Base-by-base conservation (phyloP, 768 basidiomycete species). In the Megacollybia marginata region DNA sequence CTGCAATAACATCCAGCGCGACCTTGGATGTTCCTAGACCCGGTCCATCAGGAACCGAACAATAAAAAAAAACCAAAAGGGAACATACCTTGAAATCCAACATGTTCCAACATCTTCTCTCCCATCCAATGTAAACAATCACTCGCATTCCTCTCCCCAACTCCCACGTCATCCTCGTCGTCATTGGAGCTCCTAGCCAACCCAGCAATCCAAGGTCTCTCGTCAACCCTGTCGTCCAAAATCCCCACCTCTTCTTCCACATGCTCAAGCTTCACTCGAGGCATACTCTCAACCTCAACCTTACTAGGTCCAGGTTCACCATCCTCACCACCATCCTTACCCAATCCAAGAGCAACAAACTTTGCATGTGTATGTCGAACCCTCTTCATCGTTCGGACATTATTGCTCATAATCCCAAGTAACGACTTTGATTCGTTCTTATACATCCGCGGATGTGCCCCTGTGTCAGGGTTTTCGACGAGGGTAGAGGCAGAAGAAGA, bases 61-160 rank as follows among this genome's bases (percentile, higher is more conserved):
- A 32, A 44, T 23, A 44, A 36, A 44, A 10, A 43, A 48, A 20
- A 20, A 23, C 11, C n/a, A 34, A 42, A 34, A 19, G 32, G 40
- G 13, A 50, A 66, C 82, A 50, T 50, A 87, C 92, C 90, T 74
- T 96, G 94, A 59, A 96, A 96, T 2, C 93, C 93, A 44, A 77
- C 74, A 70, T 96, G 94, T 57, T 95, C 92, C 57, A 96, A 59
- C 46, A 95, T 74, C 69, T 89, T 92, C 48, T 69, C 68, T 19
- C 78, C 72, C 75, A 80, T 78, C 88, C 83, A 91, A 55, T 73
- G 70, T 59, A 85, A 59, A 67, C 85, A 93, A 49, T 80, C 74
- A 42, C 69, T 65, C 8, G 84, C 82, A 51, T 73, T 81, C 50
- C 71, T 66, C 51, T 75, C 75, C 1, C 83, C 86, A 23, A 89